Percentiles rank a stretch among this genome's conserved stretches.
These are phyloP conservation scores for Phaeophleospora eucalypticola DNA, from an alignment of 2,329 filamentous ascomycete species.

Conservation along the genomic window DNA sequence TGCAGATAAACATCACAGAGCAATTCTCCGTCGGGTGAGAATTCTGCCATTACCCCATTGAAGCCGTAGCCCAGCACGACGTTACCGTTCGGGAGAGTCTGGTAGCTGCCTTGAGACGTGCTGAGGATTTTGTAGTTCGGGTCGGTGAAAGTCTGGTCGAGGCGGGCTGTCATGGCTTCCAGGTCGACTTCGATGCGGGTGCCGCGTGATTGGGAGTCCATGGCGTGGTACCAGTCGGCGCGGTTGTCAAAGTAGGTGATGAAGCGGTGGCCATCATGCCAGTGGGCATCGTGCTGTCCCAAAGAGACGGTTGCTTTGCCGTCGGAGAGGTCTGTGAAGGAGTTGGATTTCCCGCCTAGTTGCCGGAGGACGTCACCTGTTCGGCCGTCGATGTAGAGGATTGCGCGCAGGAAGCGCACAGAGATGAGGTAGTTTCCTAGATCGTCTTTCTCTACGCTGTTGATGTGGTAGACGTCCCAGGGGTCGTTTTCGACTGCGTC, in stretches of 20 bases:
- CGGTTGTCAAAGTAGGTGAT: constrained; percentile 18
- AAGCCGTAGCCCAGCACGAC: constrained; percentile 54
- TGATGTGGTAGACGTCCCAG: constrained; percentile 55
- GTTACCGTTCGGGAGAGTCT: constrained; percentile 51
- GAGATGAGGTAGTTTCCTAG: constrained; percentile 54
- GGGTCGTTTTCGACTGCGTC: constrained; percentile 41
- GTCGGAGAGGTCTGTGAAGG: constrained; percentile 26
- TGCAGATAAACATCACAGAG: constrained; percentile 52
- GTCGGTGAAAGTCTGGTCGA: constrained; percentile 26
- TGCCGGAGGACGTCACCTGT: constrained; percentile 52
- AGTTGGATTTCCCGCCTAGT: constrained; percentile 35
- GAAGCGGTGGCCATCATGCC: constrained; percentile 34
- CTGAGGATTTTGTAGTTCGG: constrained; percentile 37
- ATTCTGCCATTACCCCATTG: constrained; percentile 36
- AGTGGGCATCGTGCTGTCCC: constrained; percentile 52
- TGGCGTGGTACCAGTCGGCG: constrained; percentile 32
- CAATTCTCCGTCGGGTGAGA: constrained; percentile 43
- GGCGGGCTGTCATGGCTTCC: constrained; percentile 26
- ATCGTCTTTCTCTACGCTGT: constrained; percentile 51
- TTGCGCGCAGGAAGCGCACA: constrained; percentile 46
- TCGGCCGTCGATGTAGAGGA: constrained; percentile 46
- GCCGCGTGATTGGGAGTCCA: constrained; percentile 19
- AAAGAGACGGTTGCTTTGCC: constrained; percentile 34
- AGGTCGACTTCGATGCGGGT: constrained; percentile 23
- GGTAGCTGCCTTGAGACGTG: constrained; percentile 49